phyloP scores from a whole-genome alignment of 2,329 filamentous ascomycete genomes.

The Sordariomycetes sp. region DNA sequence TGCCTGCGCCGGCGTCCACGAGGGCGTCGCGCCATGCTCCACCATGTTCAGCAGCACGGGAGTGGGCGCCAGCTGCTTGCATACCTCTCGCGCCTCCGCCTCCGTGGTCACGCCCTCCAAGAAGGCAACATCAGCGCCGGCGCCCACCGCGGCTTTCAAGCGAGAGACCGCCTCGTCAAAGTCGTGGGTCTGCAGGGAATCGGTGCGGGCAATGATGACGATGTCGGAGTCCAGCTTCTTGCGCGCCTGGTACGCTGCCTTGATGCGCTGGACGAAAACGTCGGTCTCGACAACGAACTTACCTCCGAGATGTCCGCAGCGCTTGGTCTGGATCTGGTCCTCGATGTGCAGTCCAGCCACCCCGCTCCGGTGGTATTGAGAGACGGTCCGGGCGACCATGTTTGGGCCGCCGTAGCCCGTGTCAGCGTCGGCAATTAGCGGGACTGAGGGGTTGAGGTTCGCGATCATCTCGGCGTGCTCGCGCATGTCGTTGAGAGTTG shows the following conservation, averaged over 20 bases:
- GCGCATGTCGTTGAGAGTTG: slow-evolving; percentile 52
- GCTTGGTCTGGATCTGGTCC: slow-evolving; percentile 53
- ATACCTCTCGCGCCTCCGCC: slow-evolving; percentile 35
- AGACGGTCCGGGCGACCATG: slow-evolving; percentile 41
- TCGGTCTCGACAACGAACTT: slow-evolving; percentile 46
- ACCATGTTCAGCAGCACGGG: slow-evolving; percentile 48
- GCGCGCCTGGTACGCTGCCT: slow-evolving; percentile 40
- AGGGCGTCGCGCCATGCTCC: slow-evolving; percentile 41
- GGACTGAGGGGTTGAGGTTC: slow-evolving; percentile 39
- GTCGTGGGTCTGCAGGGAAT: slow-evolving; percentile 45
- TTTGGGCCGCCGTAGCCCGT: slow-evolving; percentile 39
- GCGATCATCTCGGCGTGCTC: slow-evolving; percentile 56
- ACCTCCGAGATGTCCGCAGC: slow-evolving; percentile 52
- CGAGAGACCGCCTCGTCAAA: slow-evolving; percentile 44
- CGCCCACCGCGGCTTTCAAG: slow-evolving; percentile 35
- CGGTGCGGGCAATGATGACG: slow-evolving; percentile 54
- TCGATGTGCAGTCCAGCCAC: slow-evolving; percentile 52
- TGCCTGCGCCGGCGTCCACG: slow-evolving; percentile 40
- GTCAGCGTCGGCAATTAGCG: slow-evolving; percentile 52
- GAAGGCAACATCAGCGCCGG: slow-evolving; percentile 49
- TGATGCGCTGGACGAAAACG: slow-evolving; percentile 43
- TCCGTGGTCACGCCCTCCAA: slow-evolving; percentile 45
- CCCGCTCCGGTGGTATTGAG: slow-evolving; percentile 40
- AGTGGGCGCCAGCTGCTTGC: slow-evolving; percentile 34
- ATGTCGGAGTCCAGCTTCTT: slow-evolving; percentile 40